Evolutionary conservation across 2,329 filamentous ascomycete genomes (phyloP), one percentile per base, ranked within the genome.

Genomic region (Fusarium sp.): DNA sequence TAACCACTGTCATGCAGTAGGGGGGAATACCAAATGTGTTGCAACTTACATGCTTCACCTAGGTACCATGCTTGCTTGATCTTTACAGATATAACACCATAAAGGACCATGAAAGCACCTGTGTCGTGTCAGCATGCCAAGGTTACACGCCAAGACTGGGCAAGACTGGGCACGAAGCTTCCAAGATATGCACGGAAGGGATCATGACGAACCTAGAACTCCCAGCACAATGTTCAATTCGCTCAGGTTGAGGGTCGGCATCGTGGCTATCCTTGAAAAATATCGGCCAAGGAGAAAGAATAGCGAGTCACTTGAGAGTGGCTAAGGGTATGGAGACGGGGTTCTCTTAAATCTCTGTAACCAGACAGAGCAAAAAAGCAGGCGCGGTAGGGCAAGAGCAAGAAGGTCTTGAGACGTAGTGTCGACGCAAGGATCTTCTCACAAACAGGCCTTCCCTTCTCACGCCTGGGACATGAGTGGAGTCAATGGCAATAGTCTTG

Each of bases 1-100:
- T 3, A 64, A 50, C 40, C 25, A 70, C 40, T 6, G 4, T 38
- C 30, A 38, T 15, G 15, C 38, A 38, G 37, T 15, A n/a, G 25
- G 15, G 9, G 56, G 22, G 6, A 22, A 25, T 14, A n/a, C 22
- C 35, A 59, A 22, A 15, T 15, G 11, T 30, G 22, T n/a, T 59
- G 35, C 17, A 50, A 81, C 86, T 77, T 78, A 88, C 87, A 79
- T 43, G 87, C 87, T 82, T 89, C 87, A n/a, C 87, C 87, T 8
- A 89, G 80, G 73, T 87, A 88, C 86, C 86, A 88, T 32, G 80
- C 79, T 61, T 83, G 82, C 80, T 89, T 89, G 72, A 89, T 84
- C 77, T 87, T 85, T 54, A 87, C 84, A 2, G 87, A 88, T 11
- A 87, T 80, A 64, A 88, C 73, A 43, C 87, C 87, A 76, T 85